These are phyloP conservation scores for Stropharia rugosoannulata DNA, from an alignment of 768 basidiomycete genomes.

Conservation along the genomic window DNA sequence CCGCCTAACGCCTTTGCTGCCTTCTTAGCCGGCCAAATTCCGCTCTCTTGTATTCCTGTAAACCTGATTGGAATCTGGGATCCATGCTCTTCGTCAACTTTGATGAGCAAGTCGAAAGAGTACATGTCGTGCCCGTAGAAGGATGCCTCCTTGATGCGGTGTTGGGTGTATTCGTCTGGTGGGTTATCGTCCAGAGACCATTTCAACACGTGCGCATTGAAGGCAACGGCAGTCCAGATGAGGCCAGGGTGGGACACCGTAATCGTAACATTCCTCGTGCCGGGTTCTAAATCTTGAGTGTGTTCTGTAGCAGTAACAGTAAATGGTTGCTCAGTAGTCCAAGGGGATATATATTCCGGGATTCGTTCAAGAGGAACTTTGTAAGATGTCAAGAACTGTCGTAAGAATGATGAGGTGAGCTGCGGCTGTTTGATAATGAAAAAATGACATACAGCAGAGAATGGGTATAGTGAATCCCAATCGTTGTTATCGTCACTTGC, in stretches of 20 bases:
- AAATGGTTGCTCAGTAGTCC: slow-evolving; percentile 40
- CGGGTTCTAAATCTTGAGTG: slow-evolving; percentile 48
- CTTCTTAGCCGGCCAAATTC: slow-evolving; percentile 81
- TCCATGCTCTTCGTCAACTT: slow-evolving; percentile 36
- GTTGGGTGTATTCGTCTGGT: slow-evolving; percentile 70
- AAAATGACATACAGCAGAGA: slow-evolving; percentile 57
- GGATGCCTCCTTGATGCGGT: slow-evolving; percentile 91
- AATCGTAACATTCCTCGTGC: slow-evolving; percentile 70
- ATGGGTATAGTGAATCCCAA: slow-evolving; percentile 87
- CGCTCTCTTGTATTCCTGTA: slow-evolving; percentile 78
- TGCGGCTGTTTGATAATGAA: background rate
- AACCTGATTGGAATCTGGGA: slow-evolving; percentile 61
- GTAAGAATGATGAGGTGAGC: slow-evolving; percentile 2
- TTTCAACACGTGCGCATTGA: slow-evolving; percentile 83
- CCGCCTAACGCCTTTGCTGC: slow-evolving; percentile 46
- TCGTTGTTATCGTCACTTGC: slow-evolving; percentile 82
- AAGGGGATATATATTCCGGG: slow-evolving; percentile 49
- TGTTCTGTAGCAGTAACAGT: slow-evolving; percentile 59
- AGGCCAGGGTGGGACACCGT: slow-evolving; percentile 73
- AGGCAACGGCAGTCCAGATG: slow-evolving; percentile 91
- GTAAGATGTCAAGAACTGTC: slow-evolving; percentile 81
- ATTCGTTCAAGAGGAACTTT: slow-evolving; percentile 65
- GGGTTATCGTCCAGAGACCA: slow-evolving; percentile 86
- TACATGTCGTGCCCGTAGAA: slow-evolving; percentile 79
- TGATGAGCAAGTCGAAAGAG: slow-evolving; percentile 69